Conservation (phyloP, 805 yeast genomes). For the Limtongia smithiae region DNA sequence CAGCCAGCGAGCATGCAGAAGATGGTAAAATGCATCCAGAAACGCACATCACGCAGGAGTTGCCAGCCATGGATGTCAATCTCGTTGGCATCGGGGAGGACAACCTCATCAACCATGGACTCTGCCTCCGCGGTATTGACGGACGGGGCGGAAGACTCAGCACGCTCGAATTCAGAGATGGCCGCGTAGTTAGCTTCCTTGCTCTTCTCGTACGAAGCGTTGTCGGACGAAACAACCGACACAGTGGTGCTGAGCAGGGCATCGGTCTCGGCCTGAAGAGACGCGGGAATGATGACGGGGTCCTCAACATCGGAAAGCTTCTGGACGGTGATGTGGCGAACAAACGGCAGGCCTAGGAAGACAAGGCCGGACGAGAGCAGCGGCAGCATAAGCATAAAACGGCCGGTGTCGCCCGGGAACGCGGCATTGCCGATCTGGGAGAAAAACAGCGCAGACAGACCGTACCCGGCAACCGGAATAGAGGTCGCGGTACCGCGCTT, state of each 20-base stretch:
- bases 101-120: slow-evolving; percentile 20
- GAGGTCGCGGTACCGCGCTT: slow-evolving; percentile 72
- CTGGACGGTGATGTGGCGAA: slow-evolving; percentile 23
- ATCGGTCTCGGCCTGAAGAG: slow-evolving; percentile 21
- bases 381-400: slow-evolving; percentile 38
- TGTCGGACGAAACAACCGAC: slow-evolving; percentile 1
- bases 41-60: slow-evolving; percentile 35
- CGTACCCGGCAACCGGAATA: slow-evolving; percentile 69
- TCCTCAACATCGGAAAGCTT: slow-evolving; percentile 19
- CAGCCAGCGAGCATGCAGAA: slow-evolving; percentile 59
- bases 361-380: slow-evolving; percentile 28
- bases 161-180: slow-evolving; percentile 19
- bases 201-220: slow-evolving; percentile 3
- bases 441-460: slow-evolving; percentile 66
- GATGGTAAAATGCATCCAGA: slow-evolving; percentile 50
- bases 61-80: slow-evolving; percentile 28
- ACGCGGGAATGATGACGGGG: slow-evolving; percentile 11
- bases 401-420: slow-evolving; percentile 56
- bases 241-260: slow-evolving; percentile 21
- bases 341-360: slow-evolving; percentile 28
- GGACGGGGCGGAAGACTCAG: slow-evolving; percentile 1
- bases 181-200: slow-evolving; percentile 19
- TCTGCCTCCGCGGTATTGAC: slow-evolving; percentile 8
- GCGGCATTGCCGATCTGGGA: slow-evolving; percentile 53
- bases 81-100: slow-evolving; percentile 12